Percentiles rank a stretch among this genome's conserved stretches.
phyloP scores from a whole-genome alignment of 768 basidiomycete genomes.

The Tricholoma sp. region DNA sequence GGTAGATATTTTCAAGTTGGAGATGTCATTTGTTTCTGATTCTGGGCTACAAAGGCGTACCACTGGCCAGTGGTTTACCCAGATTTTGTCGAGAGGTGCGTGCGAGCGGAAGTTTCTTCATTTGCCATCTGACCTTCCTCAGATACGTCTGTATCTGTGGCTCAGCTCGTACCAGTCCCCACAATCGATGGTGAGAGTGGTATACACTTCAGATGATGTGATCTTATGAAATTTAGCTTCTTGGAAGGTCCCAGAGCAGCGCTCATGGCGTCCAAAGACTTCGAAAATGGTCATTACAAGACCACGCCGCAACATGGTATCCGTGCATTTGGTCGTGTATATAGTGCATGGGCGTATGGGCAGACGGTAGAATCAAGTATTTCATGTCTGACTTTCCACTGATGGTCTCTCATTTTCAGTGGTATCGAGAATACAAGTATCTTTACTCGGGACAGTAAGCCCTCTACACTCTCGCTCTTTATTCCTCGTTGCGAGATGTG shows the following conservation, averaged over 20 bases:
- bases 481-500: too few relatives aligned
- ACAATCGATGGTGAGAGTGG: constrained; percentile 38
- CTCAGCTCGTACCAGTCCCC: constrained; percentile 50
- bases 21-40: background rate
- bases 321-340: constrained; percentile 51
- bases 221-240: constrained; percentile 31
- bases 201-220: background rate
- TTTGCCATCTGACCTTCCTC: background rate
- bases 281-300: constrained; percentile 48
- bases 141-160: constrained; percentile 50
- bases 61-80: constrained; percentile 55
- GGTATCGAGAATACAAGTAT: constrained; percentile 47
- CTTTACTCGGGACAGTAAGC: constrained; percentile 36
- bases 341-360: constrained; percentile 56
- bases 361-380: constrained; percentile 35
- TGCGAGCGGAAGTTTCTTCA: background rate
- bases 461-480: background rate
- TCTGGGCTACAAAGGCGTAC: constrained; percentile 35
- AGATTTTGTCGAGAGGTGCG: constrained; percentile 44
- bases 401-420: constrained; percentile 26
- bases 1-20: constrained; percentile 14
- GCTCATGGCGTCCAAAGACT: constrained; percentile 49
- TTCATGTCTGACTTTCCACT: background rate
- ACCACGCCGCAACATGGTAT: constrained; percentile 41
- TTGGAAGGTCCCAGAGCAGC: constrained; percentile 57